These are phyloP conservation scores for Purpureocillium takamizusanense DNA, from an alignment of 2,329 filamentous ascomycete genomes.

Conservation along the genomic window DNA sequence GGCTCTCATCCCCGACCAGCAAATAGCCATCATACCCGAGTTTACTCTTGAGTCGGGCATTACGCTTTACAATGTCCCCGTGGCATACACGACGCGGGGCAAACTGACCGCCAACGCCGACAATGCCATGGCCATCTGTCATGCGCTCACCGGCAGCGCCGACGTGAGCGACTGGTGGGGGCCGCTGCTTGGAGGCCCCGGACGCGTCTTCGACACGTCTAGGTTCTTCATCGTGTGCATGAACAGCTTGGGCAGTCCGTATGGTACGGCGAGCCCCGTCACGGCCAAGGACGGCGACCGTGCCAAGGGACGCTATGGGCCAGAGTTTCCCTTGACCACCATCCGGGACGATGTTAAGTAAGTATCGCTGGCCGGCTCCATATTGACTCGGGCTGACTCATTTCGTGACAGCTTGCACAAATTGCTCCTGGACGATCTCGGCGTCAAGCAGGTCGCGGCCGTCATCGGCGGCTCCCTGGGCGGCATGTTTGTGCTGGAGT, in stretches of 20 bases:
- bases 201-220: slow-evolving; percentile 71
- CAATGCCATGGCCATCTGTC: slow-evolving; percentile 71
- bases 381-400: slow-evolving; percentile 9
- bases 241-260: slow-evolving; percentile 78
- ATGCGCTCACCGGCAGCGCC: slow-evolving; percentile 76
- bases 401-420: slow-evolving; percentile 62
- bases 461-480: slow-evolving; percentile 81
- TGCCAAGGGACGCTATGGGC: slow-evolving; percentile 71
- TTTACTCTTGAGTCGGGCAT: slow-evolving; percentile 93
- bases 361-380: slow-evolving; percentile 20
- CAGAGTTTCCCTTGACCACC: slow-evolving; percentile 92
- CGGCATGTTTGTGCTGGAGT: slow-evolving; percentile 85
- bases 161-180: slow-evolving; percentile 89
- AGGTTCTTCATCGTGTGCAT: slow-evolving; percentile 81
- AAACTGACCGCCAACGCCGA: slow-evolving; percentile 48
- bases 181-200: slow-evolving; percentile 67
- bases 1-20: slow-evolving; percentile 76
- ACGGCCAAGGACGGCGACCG: slow-evolving; percentile 79
- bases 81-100: slow-evolving; percentile 59
- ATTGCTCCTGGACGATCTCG: slow-evolving; percentile 69
- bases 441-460: slow-evolving; percentile 67
- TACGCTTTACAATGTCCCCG: slow-evolving; percentile 64
- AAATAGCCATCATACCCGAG: slow-evolving; percentile 75
- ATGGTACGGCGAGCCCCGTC: slow-evolving; percentile 79
- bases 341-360: slow-evolving; percentile 93